Evolutionary conservation across 164 flowering plant genomes (phyloP), one percentile per base, ranked within the genome.

Genomic region (Dillenia suffruticosa): DNA sequence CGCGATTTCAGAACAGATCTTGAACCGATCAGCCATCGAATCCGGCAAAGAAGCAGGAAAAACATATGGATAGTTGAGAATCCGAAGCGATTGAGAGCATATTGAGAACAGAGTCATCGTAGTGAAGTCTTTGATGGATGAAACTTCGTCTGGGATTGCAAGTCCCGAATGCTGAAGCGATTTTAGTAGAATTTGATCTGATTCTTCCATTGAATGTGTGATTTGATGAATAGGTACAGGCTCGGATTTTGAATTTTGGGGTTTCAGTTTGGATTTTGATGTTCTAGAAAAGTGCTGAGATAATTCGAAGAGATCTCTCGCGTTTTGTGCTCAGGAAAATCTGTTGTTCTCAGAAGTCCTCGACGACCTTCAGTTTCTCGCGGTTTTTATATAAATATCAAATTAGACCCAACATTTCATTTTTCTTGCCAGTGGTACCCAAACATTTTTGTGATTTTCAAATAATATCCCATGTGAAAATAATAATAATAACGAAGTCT

Each of bases 1-100:
- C 8, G 90, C 77, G 57, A 89, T 72, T 6, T 82, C 85, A n/a
- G 87, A 54, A 66, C 91, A 83, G 61, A 80, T 57, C 72, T 62
- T 77, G 76, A 80, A 62, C 49, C 76, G 73, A 12, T 85, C 97
- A 2, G 88, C 77, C 72, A 78, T 70, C 1, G 81, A 81, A 17
- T 69, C 80, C 13, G 93, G 89, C 44, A 80, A 59, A 2, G 79
- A 73, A 46, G 76, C 12, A 1, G 83, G 75, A 54, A 82, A 70
- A 46, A 76, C 67, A 44, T 65, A 15, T 44, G 81, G 66, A 12
- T 26, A 15, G 66, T 77, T 76, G 65, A 85, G 69, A 58, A 75
- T 76, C 48, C 64, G 75, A 43, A 91, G 82, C 9, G 83, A 75
- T 59, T 79, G 88, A 9, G 81, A 67, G 58, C 82, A 85, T 68